phyloP scores from a whole-genome alignment of 352 stramenopile species.

The Pythium graminicola region DNA sequence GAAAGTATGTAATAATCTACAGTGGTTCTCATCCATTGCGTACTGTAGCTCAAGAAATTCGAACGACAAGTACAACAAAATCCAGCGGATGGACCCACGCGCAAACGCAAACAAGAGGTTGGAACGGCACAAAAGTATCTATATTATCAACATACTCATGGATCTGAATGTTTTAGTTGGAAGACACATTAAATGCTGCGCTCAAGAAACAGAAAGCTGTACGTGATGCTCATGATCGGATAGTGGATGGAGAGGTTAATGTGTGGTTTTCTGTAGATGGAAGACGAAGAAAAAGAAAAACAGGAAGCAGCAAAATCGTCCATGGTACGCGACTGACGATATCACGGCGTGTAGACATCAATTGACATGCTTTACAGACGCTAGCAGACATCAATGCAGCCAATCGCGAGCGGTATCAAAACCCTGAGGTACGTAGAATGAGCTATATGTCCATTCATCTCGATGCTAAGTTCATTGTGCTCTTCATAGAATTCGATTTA shows the following conservation, averaged over 20 bases:
- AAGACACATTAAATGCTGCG: conserved; percentile 55
- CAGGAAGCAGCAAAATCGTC: conserved; percentile 23
- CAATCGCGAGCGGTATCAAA: conserved; percentile 64
- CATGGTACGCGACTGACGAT: conserved; percentile 24
- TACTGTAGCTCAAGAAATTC: conserved; percentile 44
- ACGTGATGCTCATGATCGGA: neutral
- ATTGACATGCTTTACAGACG: conserved; percentile 32
- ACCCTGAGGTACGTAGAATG: conserved; percentile 40
- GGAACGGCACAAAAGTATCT: too few relatives aligned
- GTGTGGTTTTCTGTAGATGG: conserved; percentile 25
- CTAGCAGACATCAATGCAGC: conserved; percentile 41
- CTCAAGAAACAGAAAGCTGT: conserved; percentile 72
- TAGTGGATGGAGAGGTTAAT: neutral
- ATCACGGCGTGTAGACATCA: neutral
- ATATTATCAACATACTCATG: too few relatives aligned
- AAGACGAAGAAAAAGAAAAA: conserved; percentile 37
- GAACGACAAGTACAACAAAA: conserved; percentile 56
- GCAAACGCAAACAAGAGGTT: conserved; percentile 69
- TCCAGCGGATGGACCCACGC: conserved; percentile 53
- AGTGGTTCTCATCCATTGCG: neutral
- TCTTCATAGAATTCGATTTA: conserved; percentile 62
- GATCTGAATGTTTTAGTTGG: conserved; percentile 42
- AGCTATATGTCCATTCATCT: neutral
- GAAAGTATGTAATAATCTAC: too few relatives aligned
- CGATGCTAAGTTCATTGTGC: neutral